Percentiles rank a stretch among this genome's conserved stretches.
phyloP scores from a whole-genome alignment of 1,284 basidiomycete genomes.

The Schizophyllum commune region DNA sequence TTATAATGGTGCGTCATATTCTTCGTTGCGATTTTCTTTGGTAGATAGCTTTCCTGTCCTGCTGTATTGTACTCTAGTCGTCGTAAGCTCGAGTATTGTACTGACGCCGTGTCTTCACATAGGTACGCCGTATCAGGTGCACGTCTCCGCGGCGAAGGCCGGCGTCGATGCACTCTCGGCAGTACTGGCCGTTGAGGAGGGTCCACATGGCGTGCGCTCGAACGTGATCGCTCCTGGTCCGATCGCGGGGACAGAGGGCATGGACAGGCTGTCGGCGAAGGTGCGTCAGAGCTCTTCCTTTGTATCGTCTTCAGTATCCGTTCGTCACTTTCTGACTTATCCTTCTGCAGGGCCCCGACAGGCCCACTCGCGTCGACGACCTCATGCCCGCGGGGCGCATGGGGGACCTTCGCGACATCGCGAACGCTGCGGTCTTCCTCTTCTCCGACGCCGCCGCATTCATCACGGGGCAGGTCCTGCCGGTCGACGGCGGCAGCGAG shows the following conservation, averaged over 20 bases:
- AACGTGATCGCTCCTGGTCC: slow-evolving; percentile 91
- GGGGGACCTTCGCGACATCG: slow-evolving; percentile 71
- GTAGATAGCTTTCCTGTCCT: no score
- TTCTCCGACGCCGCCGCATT: slow-evolving; percentile 84
- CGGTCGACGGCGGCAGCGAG: slow-evolving; percentile 61
- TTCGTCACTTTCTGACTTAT: background rate
- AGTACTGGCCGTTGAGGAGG: slow-evolving; percentile 89
- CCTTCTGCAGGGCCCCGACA: slow-evolving; percentile 18
- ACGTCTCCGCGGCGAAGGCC: slow-evolving; percentile 93
- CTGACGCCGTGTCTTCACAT: slow-evolving; percentile 8
- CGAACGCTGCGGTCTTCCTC: slow-evolving; percentile 76
- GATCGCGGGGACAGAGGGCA: slow-evolving; percentile 82
- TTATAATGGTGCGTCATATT: slow-evolving; percentile 54
- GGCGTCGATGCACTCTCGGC: slow-evolving; percentile 84
- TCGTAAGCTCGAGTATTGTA: no score
- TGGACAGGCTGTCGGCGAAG: slow-evolving; percentile 51
- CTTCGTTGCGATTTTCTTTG: no score
- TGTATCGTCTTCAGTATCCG: no score
- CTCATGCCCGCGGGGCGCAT: slow-evolving; percentile 54
- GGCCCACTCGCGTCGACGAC: slow-evolving; percentile 1
- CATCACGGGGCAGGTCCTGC: slow-evolving; percentile 69
- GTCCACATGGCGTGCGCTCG: slow-evolving; percentile 87
- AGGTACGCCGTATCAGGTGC: slow-evolving; percentile 87
- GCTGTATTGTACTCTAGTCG: no score
- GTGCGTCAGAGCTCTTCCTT: no score